Conservation (phyloP, 352 stramenopile genomes). For the Thalassiosira tumida region DNA sequence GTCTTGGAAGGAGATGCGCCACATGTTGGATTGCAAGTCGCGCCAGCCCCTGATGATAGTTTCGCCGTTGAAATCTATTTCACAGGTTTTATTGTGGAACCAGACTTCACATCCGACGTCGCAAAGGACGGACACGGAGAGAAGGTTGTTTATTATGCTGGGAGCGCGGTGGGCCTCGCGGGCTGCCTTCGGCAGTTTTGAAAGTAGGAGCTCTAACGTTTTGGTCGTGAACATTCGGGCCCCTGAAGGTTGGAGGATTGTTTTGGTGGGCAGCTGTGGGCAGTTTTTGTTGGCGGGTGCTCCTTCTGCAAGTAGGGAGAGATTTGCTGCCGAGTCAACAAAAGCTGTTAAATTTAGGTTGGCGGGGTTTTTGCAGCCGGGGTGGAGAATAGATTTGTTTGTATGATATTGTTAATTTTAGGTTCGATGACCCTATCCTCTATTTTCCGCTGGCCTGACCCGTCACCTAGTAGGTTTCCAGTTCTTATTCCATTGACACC, state of each 20-base stretch:
- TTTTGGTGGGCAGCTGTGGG: not conserved
- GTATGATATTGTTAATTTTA: too few relatives aligned
- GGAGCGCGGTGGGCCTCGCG: not conserved
- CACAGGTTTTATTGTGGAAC: not conserved
- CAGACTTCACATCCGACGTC: not conserved
- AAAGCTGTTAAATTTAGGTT: not conserved
- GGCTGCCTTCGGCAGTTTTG: not conserved
- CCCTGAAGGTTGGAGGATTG: not conserved
- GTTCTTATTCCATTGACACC: not conserved
- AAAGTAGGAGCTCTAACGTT: not conserved
- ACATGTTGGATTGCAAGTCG: not conserved
- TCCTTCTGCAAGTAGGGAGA: not conserved
- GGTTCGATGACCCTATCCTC: not conserved
- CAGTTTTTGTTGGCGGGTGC: not conserved
- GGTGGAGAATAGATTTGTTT: not conserved
- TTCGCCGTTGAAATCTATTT: conserved; percentile 5
- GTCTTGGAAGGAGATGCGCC: not conserved
- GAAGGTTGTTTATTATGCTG: not conserved
- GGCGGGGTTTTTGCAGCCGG: conserved; percentile 16
- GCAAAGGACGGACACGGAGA: not conserved
- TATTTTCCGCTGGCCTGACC: not conserved
- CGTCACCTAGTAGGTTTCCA: not conserved
- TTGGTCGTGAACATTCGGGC: not conserved
- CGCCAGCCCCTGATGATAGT: conserved; percentile 17
- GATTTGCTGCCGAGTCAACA: not conserved